Evolutionary conservation across 768 basidiomycete genomes (phyloP).

Genomic region (Exsudoporus frostii): DNA sequence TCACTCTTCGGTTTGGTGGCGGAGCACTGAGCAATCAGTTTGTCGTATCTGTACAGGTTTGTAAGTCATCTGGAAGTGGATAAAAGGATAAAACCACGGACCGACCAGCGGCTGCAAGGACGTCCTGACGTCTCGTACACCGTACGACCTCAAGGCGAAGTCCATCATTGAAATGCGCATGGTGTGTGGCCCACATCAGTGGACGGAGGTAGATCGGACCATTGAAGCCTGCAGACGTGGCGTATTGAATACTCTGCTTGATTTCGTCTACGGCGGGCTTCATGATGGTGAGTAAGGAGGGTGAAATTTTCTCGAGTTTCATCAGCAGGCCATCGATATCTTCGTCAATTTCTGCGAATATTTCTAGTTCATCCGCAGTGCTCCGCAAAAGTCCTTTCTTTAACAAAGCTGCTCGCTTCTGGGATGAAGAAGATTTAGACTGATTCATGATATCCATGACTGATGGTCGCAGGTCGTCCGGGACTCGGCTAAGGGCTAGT

Average conservation of each 20-base stretch:
- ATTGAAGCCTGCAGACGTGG: slow-evolving; percentile 57
- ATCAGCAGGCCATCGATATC: slow-evolving; percentile 56
- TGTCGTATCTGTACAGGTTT: slow-evolving; percentile 57
- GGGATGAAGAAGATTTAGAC: slow-evolving; percentile 59
- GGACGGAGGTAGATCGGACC: slow-evolving; percentile 68
- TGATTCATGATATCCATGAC: slow-evolving; percentile 66
- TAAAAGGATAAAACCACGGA: slow-evolving; percentile 27
- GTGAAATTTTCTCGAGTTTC: slow-evolving; percentile 59
- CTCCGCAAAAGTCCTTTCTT: slow-evolving; percentile 69
- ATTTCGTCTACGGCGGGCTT: slow-evolving; percentile 57
- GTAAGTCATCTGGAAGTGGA: background rate
- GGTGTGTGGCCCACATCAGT: slow-evolving; percentile 67
- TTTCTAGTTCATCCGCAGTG: slow-evolving; percentile 71
- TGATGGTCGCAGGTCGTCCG: slow-evolving; percentile 49
- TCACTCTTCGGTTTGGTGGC: slow-evolving; percentile 53
- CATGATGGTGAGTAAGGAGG: slow-evolving; percentile 47
- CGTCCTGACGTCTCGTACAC: slow-evolving; percentile 60
- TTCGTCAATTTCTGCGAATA: slow-evolving; percentile 61
- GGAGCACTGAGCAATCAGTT: slow-evolving; percentile 58
- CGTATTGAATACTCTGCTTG: slow-evolving; percentile 57
- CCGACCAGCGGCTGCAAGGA: slow-evolving; percentile 83
- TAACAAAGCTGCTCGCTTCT: slow-evolving; percentile 65
- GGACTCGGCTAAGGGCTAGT: slow-evolving; percentile 56
- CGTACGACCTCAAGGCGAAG: slow-evolving; percentile 73
- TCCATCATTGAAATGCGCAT: slow-evolving; percentile 66